phyloP scores from a whole-genome alignment of 441 rosid genomes.

The Hypseocharis bilobata region DNA sequence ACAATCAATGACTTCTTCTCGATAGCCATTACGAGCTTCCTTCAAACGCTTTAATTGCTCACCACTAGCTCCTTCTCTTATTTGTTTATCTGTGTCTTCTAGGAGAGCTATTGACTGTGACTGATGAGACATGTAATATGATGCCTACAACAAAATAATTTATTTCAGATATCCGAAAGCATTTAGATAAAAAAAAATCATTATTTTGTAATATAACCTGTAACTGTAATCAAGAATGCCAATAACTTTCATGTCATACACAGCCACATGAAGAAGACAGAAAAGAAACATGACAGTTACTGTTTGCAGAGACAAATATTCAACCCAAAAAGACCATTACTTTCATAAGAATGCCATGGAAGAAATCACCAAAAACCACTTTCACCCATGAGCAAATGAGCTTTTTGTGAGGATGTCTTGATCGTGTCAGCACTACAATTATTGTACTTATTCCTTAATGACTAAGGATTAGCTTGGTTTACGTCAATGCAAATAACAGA shows the following conservation, averaged over 20 bases:
- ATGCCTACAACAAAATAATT: conserved; percentile 50
- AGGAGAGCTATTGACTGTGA: conserved; percentile 67
- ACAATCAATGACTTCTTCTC: conserved; percentile 72
- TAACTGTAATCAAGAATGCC: not conserved
- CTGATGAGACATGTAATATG: conserved; percentile 76
- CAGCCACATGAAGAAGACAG: not conserved
- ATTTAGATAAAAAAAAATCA: not conserved
- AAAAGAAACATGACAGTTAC: not conserved
- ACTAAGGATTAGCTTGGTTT: too few species aligned
- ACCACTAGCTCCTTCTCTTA: conserved; percentile 55
- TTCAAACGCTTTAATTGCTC: conserved; percentile 76
- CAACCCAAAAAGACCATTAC: not conserved
- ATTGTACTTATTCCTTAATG: too few species aligned
- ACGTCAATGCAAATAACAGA: too few species aligned
- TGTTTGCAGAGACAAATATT: not conserved
- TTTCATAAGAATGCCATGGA: not conserved
- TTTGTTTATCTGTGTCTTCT: conserved; percentile 91
- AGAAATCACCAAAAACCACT: not conserved
- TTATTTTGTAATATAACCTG: not conserved
- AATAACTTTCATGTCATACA: not conserved
- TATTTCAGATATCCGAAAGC: conserved; percentile 15
- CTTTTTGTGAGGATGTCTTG: too few species aligned
- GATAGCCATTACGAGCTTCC: conserved; percentile 79
- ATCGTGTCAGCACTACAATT: too few species aligned
- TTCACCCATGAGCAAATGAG: too few species aligned